Evolutionary conservation across 257 asterid species (phyloP).

Genomic region (Vinca minor): DNA sequence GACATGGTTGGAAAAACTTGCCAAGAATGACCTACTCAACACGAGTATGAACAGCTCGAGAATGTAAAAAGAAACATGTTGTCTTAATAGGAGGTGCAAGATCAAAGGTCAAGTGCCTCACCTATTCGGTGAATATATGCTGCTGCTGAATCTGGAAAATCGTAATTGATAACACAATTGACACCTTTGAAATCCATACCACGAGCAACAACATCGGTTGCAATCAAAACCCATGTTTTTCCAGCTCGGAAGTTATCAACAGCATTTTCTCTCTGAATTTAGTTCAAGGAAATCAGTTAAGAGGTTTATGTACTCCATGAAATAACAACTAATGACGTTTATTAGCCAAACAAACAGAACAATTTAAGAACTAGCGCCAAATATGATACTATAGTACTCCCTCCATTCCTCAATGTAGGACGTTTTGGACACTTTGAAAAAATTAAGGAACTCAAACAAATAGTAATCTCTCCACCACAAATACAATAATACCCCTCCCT

Average conservation of each 20-base stretch:
- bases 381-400: no score
- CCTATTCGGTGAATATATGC: slow-evolving; percentile 89
- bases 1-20: background rate
- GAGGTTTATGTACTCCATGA: background rate
- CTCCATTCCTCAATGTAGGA: no score
- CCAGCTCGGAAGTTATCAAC: slow-evolving; percentile 77
- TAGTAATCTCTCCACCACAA: no score
- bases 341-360: background rate
- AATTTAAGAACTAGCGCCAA: background rate
- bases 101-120: slow-evolving; percentile 23
- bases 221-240: slow-evolving; percentile 90
- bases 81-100: background rate
- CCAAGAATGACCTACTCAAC: background rate
- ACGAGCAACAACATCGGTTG: slow-evolving; percentile 87
- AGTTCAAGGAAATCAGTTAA: background rate
- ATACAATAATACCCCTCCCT: no score
- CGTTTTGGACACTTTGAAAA: no score
- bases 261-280: slow-evolving; percentile 62
- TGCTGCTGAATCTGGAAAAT: slow-evolving; percentile 80
- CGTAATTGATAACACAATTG: slow-evolving; percentile 77
- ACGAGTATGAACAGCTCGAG: background rate
- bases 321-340: slow-evolving; percentile 2
- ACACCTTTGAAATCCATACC: slow-evolving; percentile 98
- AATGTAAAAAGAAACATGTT: background rate
- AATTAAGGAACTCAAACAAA: no score